Evolutionary conservation across 768 basidiomycete genomes (phyloP).

Genomic region (Mycena vitilis): DNA sequence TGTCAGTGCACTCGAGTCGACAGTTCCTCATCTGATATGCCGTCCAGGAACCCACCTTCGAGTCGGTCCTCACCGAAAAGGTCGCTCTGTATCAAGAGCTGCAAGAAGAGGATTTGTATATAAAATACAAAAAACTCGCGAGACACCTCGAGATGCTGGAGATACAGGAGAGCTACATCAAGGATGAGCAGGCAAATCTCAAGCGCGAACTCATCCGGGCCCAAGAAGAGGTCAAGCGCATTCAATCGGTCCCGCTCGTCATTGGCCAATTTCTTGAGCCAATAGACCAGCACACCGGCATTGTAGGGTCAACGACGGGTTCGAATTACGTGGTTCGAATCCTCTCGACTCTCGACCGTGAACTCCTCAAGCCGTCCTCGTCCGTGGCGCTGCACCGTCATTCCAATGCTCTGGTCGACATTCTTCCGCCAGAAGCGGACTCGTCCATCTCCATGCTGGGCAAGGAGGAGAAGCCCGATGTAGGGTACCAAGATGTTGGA

Average conservation of each 20-base stretch:
- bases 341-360: slow-evolving; percentile 95
- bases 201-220: slow-evolving; percentile 98
- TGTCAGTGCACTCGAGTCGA: slow-evolving; percentile 56
- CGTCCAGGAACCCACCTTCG: slow-evolving; percentile 89
- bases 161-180: slow-evolving; percentile 96
- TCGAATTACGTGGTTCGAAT: slow-evolving; percentile 99
- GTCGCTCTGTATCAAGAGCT: slow-evolving; percentile 87
- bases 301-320: slow-evolving; percentile 97
- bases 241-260: slow-evolving; percentile 97
- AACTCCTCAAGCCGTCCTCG: slow-evolving; percentile 95
- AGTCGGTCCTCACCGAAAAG: slow-evolving; percentile 90
- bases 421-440: slow-evolving; percentile 98
- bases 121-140: slow-evolving; percentile 96
- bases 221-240: slow-evolving; percentile 99
- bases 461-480: slow-evolving; percentile 94
- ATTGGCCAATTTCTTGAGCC: slow-evolving; percentile 99
- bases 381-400: slow-evolving; percentile 99
- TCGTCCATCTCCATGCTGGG: slow-evolving; percentile 96
- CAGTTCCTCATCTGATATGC: slow-evolving; percentile 18
- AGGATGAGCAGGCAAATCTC: slow-evolving; percentile 97
- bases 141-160: slow-evolving; percentile 96
- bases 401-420: slow-evolving; percentile 98
- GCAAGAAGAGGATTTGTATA: slow-evolving; percentile 93
- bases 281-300: slow-evolving; percentile 96
- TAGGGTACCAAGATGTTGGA: slow-evolving; percentile 93